These are phyloP conservation scores for Diversispora epigaea DNA, from an alignment of 192 early-diverging fungal genomes.

Conservation along the genomic window DNA sequence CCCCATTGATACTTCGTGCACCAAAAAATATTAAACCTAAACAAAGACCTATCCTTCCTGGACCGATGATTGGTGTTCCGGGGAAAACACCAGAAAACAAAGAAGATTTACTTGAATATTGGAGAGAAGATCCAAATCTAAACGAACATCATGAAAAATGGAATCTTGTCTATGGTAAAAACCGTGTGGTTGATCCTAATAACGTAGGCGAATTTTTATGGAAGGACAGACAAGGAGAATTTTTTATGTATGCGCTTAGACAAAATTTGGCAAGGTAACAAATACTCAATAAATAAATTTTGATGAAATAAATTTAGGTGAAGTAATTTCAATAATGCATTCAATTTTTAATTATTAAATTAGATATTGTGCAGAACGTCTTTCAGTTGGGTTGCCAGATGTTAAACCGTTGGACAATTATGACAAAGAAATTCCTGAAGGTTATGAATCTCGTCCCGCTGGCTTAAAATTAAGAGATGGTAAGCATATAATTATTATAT, in stretches of 20 bases:
- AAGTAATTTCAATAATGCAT: not conserved
- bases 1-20: not conserved
- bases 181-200: not conserved
- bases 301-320: not conserved
- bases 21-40: not conserved
- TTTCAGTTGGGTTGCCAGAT: not conserved
- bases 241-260: not conserved
- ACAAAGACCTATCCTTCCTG: not conserved
- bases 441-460: not conserved
- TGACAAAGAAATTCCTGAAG: not conserved
- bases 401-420: not conserved
- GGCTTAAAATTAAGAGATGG: too few relatives aligned
- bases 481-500: too few relatives aligned
- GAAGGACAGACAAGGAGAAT: not conserved
- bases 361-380: not conserved
- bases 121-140: conserved; percentile 2
- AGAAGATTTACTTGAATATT: not conserved
- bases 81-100: not conserved
- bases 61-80: not conserved
- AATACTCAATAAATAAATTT: not conserved
- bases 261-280: not conserved
- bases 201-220: not conserved
- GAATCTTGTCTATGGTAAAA: not conserved
- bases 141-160: conserved; percentile 8
- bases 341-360: not conserved